phyloP scores from a whole-genome alignment of 805 yeast genomes.

The Teunomyces atbi region DNA sequence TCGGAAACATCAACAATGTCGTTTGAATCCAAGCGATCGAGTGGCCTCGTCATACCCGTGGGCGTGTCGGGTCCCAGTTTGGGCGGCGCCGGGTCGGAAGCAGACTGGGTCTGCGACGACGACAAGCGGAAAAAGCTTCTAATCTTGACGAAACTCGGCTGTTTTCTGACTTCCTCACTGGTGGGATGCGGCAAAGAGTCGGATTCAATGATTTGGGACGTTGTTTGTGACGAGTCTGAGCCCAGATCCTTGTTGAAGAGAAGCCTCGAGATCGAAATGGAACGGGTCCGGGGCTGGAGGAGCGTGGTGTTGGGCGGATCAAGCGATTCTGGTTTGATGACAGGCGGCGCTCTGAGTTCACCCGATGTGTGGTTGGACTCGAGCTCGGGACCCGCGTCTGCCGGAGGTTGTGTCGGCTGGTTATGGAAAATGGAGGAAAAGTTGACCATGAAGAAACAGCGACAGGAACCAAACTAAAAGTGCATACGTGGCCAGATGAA shows the following conservation, averaged over 20 bases:
- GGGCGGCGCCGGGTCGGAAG: not conserved
- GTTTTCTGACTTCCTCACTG: conserved; percentile 14
- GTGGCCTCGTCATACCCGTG: not conserved
- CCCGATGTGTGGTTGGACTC: not conserved
- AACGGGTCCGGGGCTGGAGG: conserved; percentile 14
- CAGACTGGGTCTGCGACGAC: conserved; percentile 3
- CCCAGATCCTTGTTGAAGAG: conserved; percentile 23
- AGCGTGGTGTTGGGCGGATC: conserved; percentile 6
- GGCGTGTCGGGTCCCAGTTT: not conserved
- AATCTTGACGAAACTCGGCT: conserved; percentile 26
- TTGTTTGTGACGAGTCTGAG: not conserved
- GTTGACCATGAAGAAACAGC: conserved; percentile 2
- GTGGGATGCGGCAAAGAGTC: not conserved
- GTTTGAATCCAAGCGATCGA: not conserved
- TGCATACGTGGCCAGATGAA: too few species aligned
- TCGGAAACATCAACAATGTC: not conserved
- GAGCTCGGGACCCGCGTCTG: not conserved
- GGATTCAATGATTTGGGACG: not conserved
- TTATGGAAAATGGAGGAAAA: conserved; percentile 2
- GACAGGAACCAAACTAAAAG: not conserved
- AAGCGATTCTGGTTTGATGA: conserved; percentile 8
- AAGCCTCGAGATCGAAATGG: conserved; percentile 27
- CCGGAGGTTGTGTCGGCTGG: not conserved
- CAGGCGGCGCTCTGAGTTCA: conserved; percentile 11
- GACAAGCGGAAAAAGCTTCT: conserved; percentile 27